Evolutionary conservation across 768 basidiomycete species (phyloP).

Genomic region (Phylloporus sp.): DNA sequence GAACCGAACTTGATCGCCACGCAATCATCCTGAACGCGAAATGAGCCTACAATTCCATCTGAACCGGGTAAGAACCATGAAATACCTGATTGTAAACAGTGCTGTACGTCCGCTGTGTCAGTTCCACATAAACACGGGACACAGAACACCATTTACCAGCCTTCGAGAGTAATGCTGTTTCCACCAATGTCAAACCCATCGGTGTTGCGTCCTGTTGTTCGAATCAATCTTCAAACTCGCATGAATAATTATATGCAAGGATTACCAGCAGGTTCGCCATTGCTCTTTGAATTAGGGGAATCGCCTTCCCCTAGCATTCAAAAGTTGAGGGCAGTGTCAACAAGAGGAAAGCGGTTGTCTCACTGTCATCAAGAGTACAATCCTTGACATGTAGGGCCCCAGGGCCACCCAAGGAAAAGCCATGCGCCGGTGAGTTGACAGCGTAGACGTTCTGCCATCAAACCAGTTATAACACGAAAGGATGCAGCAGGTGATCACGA

Average conservation of each 20-base stretch:
- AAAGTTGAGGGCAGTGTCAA: neutral
- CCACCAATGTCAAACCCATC: constrained; percentile 46
- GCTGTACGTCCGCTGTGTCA: constrained; percentile 7
- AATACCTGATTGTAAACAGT: constrained; percentile 25
- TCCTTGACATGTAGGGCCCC: constrained; percentile 38
- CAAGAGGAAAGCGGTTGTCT: constrained; percentile 10
- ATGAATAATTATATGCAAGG: neutral
- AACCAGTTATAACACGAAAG: neutral
- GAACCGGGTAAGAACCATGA: neutral
- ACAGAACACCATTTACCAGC: constrained; percentile 10
- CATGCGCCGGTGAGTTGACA: constrained; percentile 37
- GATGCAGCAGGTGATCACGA: constrained; percentile 1
- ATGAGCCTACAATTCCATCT: neutral
- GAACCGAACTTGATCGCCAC: constrained; percentile 55
- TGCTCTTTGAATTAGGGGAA: constrained; percentile 46
- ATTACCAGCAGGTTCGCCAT: constrained; percentile 43
- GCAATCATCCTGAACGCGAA: constrained; percentile 52
- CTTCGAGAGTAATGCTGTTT: constrained; percentile 32
- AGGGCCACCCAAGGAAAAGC: constrained; percentile 28
- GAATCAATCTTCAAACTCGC: neutral
- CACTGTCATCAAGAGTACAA: constrained; percentile 54
- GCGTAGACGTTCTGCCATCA: constrained; percentile 31
- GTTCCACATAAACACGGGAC: neutral
- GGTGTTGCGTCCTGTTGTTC: constrained; percentile 39
- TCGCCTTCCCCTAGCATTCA: constrained; percentile 45